Evolutionary conservation across 2,329 filamentous ascomycete species (phyloP).

Genomic region (Aulographum hederae): DNA sequence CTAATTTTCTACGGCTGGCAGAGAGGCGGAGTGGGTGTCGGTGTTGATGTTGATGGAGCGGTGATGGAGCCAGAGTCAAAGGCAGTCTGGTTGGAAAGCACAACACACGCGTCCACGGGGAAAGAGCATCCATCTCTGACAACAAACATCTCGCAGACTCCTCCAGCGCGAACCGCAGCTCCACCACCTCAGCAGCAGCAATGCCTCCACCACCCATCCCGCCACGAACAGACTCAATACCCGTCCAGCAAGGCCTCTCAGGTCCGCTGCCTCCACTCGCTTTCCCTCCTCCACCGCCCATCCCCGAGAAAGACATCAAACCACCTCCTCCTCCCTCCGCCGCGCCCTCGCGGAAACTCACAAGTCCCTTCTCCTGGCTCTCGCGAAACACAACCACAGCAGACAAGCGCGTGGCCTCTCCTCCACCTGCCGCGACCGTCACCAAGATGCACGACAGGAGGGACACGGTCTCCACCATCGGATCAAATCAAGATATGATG

Average conservation of each 20-base stretch:
- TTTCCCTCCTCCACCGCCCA: constrained; percentile 11
- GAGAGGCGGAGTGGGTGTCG: not conserved
- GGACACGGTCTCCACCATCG: constrained; percentile 64
- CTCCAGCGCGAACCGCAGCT: not conserved
- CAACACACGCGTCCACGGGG: not conserved
- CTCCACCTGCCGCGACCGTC: constrained; percentile 30
- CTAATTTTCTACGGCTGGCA: not conserved
- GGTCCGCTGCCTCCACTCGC: constrained; percentile 17
- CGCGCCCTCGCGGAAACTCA: constrained; percentile 46
- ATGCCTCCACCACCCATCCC: not conserved
- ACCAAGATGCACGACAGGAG: constrained; percentile 30
- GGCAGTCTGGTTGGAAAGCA: not conserved
- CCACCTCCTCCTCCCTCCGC: constrained; percentile 20
- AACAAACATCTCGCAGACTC: constrained; percentile 1
- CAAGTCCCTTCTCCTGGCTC: constrained; percentile 75
- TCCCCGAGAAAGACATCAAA: constrained; percentile 12
- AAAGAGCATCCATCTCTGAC: not conserved
- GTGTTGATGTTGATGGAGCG: not conserved
- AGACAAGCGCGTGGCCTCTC: constrained; percentile 37
- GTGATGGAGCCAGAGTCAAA: too few relatives aligned
- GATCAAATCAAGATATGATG: not conserved
- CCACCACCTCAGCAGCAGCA: constrained; percentile 1
- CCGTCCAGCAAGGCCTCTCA: not conserved
- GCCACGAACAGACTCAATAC: not conserved
- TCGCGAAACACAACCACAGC: constrained; percentile 41